Base-by-base conservation (phyloP, 169 alveolate species). In the Pseudocohnilembus persalinus region DNA sequence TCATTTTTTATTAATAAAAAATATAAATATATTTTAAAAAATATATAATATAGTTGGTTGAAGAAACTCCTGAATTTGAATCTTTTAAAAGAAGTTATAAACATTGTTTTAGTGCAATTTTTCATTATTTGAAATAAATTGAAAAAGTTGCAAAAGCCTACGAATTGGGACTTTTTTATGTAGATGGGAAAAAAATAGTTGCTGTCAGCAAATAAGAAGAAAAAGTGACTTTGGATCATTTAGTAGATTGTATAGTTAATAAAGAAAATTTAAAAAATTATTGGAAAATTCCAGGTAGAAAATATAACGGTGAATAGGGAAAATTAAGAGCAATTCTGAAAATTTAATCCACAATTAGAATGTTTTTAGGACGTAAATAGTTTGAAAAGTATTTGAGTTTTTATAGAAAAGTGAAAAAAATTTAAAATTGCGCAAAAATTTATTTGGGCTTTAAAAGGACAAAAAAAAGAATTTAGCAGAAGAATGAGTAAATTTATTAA, bases 211-310 rank as follows among this genome's bases (percentile, higher is more conserved):
- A 87, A 27, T 89, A 89, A 32, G 79, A 80, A 27, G 85, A 78
- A 64, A 88, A 79, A 33, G 84, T 89, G n/a, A 80, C 83, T 16
- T 85, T 89, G 32, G 94, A 90, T 4, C 92, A 94, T 29, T 77
- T 94, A 0, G 74, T 94, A 1, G 81, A 87, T n/a, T 92, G 95
- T 73, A 74, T 90, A 63, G 90, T 90, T 72, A 94, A 94, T 81
- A 78, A 85, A 76, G 89, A 92, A 34, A 91, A 94, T 75, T 77
- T 92, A 20, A 20, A 49, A 49, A 49, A 49, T 49, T 49, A 11
- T 49, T 49, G 26, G 26, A 49, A 49, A 49, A 11, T 49, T 4
- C 68, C 68, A 20, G 68, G 68, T 11, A 4, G 68, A 11, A 4
- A 49, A 49, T 49, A 11, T 49, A 49, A 4, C 68, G 68, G 68